These are phyloP conservation scores for Chenopodium suecicum DNA, from an alignment of 148 eudicot genomes.

Conservation along the genomic window DNA sequence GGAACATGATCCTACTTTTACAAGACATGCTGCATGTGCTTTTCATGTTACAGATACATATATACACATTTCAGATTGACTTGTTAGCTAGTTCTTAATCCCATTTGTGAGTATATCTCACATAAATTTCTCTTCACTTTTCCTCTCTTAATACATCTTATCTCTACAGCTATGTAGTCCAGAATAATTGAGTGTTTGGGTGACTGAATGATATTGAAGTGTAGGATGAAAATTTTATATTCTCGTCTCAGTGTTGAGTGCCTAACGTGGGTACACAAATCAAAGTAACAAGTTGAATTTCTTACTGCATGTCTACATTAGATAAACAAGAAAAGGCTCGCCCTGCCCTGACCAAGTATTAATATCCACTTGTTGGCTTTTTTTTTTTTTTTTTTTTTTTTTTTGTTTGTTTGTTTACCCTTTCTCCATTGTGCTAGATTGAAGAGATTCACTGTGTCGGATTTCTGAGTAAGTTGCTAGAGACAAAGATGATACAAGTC, in stretches of 20 bases:
- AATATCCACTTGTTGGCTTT: background rate
- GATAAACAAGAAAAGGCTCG: background rate
- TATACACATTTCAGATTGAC: background rate
- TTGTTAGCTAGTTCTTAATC: background rate
- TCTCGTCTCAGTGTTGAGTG: background rate
- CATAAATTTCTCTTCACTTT: background rate
- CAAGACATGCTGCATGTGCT: too few species aligned
- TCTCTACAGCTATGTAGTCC: background rate
- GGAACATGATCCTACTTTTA: too few species aligned
- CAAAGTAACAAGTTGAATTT: background rate
- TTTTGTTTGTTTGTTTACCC: background rate
- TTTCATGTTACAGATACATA: background rate
- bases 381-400: too few species aligned
- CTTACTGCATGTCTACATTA: background rate
- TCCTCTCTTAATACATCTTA: background rate
- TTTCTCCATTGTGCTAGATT: conserved; percentile 39
- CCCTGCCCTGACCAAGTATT: background rate
- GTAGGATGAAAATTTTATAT: background rate
- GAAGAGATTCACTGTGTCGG: conserved; percentile 82
- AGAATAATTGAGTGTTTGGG: background rate
- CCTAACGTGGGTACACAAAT: background rate
- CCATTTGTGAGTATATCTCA: background rate
- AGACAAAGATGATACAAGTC: conserved; percentile 81
- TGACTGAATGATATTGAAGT: background rate
- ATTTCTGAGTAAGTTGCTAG: conserved; percentile 82